Base-by-base conservation (phyloP, 148 eudicot genomes). In the Vaccinium myrtillus region DNA sequence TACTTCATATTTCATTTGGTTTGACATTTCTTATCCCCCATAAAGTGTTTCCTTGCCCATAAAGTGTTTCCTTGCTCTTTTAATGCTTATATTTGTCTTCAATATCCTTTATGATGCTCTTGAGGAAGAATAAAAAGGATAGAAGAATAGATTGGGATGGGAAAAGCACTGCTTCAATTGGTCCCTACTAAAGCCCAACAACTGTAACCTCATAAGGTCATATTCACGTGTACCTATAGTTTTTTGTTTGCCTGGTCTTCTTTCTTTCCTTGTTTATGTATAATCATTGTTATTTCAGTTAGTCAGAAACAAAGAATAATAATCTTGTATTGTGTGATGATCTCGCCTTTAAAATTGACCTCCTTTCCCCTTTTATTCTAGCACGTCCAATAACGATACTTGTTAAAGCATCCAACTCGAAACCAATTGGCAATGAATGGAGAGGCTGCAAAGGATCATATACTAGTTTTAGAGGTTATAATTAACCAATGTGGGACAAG, bases 281-380 rank as follows among this genome's bases (percentile, higher is more conserved):
- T 43, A 25, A 7, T 21, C 5, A 16, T 16, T 27, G 27, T 50
- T 36, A 16, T 81, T 21, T 55, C 43, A 54, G 19, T 55, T 7
- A 32, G 81, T 58, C 19, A 53, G 4, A 7, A 51, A 53, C n/a
- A 27, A 27, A 32, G 48, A 25, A 77, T 51, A 50, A 51, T 2
- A 16, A 27, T 11, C 14, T 30, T 3, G 23, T 27, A 39, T 30
- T 21, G 25, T 55, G 81, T 18, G 39, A 49, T 25, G 43, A 32
- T 25, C 67, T 81, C 23, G 7, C 39, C 83, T 81, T 81, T 67
- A 81, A 6, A 65, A n/a, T 46, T 65, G 36, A 51, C 27, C 55
- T 36, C 6, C 25, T 36, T 36, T 53, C 25, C 51, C 54, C 27
- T 75, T 75, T 12, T 19, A 6, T 49, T 25, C 30, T 56, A 79